Conservation (phyloP, 2,329 filamentous ascomycete species). For the Tolypocladium tropicale region DNA sequence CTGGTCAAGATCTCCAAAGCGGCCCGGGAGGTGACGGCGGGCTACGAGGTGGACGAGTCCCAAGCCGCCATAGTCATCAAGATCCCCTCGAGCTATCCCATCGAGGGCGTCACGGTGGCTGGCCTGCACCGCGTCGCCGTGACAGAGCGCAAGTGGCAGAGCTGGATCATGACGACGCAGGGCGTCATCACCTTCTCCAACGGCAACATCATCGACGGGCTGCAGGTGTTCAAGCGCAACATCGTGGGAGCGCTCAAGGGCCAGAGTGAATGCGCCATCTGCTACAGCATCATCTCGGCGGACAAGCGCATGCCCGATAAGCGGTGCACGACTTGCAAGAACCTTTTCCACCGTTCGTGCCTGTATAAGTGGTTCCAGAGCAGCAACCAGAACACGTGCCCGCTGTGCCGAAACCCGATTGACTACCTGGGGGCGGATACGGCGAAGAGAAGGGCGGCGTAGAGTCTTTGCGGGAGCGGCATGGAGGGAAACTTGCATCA, state of each 20-base stretch:
- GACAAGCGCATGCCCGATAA: slow-evolving; percentile 91
- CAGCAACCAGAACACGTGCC: slow-evolving; percentile 85
- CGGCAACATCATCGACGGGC: slow-evolving; percentile 76
- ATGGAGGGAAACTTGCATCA: not conserved
- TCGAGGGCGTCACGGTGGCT: slow-evolving; percentile 66
- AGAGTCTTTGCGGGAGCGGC: slow-evolving; percentile 6
- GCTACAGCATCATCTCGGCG: slow-evolving; percentile 84
- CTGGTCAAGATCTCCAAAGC: slow-evolving; percentile 61
- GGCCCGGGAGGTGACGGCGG: slow-evolving; percentile 68
- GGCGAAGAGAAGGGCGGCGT: slow-evolving; percentile 19
- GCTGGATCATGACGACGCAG: slow-evolving; percentile 79
- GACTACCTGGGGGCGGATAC: slow-evolving; percentile 40
- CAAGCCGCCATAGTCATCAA: slow-evolving; percentile 73
- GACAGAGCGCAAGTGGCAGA: slow-evolving; percentile 84
- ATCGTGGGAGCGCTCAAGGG: slow-evolving; percentile 82
- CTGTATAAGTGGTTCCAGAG: slow-evolving; percentile 96
- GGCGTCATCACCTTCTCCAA: slow-evolving; percentile 91
- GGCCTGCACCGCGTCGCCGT: slow-evolving; percentile 78
- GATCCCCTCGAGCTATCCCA: slow-evolving; percentile 72
- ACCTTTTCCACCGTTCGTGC: slow-evolving; percentile 82
- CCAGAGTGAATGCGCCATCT: slow-evolving; percentile 92
- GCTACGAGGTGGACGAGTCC: slow-evolving; percentile 81
- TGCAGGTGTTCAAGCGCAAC: slow-evolving; percentile 78
- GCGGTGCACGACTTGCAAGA: slow-evolving; percentile 83
- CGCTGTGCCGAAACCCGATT: slow-evolving; percentile 85